Evolutionary conservation across 129 eudicot species (phyloP), one percentile per base, ranked within the genome.

Genomic region (Centaurea solstitialis): DNA sequence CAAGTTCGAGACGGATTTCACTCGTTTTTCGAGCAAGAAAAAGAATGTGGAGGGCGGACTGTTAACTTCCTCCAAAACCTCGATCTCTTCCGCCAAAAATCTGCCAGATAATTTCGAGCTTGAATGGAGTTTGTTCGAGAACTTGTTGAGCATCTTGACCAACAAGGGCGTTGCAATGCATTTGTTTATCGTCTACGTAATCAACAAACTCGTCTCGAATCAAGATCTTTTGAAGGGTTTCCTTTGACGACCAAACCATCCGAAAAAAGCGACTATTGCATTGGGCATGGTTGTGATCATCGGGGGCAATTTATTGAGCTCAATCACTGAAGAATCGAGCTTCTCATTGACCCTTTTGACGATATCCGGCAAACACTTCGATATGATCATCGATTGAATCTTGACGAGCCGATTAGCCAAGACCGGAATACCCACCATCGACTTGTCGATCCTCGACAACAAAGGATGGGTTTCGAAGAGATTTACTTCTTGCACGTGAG

Each of bases 51-150:
- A 24, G 35, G 72, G 68, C 9, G 86, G 37, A 10, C 72, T 68
- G 26, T 77, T 71, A 8, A 82, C 23, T 24, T 83, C 82, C 74
- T 83, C 82, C 15, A 83, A 22, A 10, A 70, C 69, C 22, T 37
- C 22, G 1, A 83, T 64, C 33, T 83, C 86, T 15, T 83, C 86
- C 35, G 61, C 73, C 0, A 83, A 67, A 72, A 83, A 83, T 21
- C 20, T 40, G 0, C 23, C 70, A 1, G 43, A 3, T 26, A 73
- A 22, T 17, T 59, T n/a, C 22, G n/a, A 22, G 2, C 23, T n/a
- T 3, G 21, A 17, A 59, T 1, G 87, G 79, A 8, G 72, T 13
- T 68, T 15, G 2, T 68, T 68, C 7, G 72, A 68, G 4, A 68
- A 26, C 8, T 26, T 17, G 38, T 68, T 18, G 39, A 68, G 17